Evolutionary conservation across 257 asterid genomes (phyloP), one percentile per base, ranked within the genome.

Genomic region (Schizonepeta tenuifolia): DNA sequence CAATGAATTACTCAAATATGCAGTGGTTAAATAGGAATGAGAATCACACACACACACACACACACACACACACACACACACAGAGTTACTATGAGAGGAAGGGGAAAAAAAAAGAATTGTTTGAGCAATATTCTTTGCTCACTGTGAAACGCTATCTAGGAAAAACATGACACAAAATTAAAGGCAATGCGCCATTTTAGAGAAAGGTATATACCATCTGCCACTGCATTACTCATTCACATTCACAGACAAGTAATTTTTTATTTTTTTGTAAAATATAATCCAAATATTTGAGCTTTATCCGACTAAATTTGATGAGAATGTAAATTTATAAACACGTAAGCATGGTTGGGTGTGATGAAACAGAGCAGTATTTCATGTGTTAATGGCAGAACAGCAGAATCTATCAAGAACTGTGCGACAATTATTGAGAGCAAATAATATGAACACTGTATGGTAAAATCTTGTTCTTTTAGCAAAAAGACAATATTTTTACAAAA

Each of bases 131-230:
- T 89, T 85, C 93, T 75, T 85, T 82, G 88, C 77, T 85, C 86
- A 69, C 75, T 76, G 78, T 72, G 53, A 76, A 66, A 85, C 82
- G 85, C 86, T 77, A 81, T 4, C 36, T 31, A 4, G 33, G 36
- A 31, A 31, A 31, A 31, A 31, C 36, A 31, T 40, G 65, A 70
- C 75, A 72, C 73, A 74, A 79, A 69, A 8, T 38, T 38, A 38
- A 38, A 38, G 36, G 81, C 70, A 63, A 80, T 80, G 46, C 74
- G 65, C 77, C 81, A 75, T 76, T 68, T 66, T 65, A 69, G 79
- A 58, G 93, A 84, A 89, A 85, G 86, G 91, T 78, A 88, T 84
- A 78, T 78, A 68, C 81, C 79, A 66, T 81, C 82, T 74, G 69
- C 57, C 74, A 77, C 68, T 63, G 65, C 78, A 56, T 51, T 71